Conservation (phyloP, 2,329 filamentous ascomycete species). For the Clonostachys rosea region DNA sequence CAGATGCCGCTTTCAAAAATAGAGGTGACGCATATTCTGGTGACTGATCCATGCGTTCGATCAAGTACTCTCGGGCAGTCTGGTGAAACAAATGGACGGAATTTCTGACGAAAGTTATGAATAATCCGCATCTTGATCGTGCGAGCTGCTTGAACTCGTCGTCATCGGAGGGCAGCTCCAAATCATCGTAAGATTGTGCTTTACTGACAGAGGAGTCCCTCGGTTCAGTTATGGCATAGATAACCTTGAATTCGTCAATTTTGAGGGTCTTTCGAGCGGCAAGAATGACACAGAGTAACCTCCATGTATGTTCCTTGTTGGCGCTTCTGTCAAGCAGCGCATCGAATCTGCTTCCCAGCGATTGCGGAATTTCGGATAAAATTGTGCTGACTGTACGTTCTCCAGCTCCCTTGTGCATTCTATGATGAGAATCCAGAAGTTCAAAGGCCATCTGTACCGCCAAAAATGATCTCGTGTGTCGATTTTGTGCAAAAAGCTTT, state of each 20-base stretch:
- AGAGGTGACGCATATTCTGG: neutral
- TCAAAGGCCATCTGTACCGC: neutral
- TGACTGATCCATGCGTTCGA: neutral
- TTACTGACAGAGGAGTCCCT: neutral
- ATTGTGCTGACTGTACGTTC: neutral
- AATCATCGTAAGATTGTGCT: neutral
- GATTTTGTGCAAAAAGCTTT: neutral
- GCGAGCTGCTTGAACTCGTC: neutral
- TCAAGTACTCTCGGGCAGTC: neutral
- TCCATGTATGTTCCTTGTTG: neutral
- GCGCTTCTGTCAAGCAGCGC: neutral
- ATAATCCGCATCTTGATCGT: neutral
- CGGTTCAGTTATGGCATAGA: neutral
- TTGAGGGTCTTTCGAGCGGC: neutral
- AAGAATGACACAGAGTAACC: neutral
- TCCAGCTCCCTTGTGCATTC: neutral
- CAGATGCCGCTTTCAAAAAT: no score
- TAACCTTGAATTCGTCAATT: neutral
- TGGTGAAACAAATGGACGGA: slow-evolving; percentile 1
- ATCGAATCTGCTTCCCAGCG: neutral
- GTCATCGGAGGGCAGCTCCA: neutral
- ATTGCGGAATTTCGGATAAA: neutral
- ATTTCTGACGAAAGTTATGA: neutral
- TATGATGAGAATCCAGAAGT: neutral
- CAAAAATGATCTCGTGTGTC: neutral